Conservation (phyloP, 2,329 filamentous ascomycete species). For the Alternaria angustiovoidea region DNA sequence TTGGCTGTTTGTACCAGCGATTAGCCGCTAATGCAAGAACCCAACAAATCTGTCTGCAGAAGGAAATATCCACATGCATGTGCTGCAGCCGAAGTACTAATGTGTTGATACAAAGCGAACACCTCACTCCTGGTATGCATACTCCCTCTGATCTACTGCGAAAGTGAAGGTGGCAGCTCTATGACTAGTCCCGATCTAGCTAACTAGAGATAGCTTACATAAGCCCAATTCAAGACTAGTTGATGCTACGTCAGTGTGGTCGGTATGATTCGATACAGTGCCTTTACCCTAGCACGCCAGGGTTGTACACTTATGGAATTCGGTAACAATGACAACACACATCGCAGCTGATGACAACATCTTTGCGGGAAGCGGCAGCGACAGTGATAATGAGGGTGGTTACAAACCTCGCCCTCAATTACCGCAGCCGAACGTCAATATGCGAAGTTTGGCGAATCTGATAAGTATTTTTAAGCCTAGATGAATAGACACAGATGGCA, state of each 20-base stretch:
- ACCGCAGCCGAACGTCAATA: constrained; percentile 23
- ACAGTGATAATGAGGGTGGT: constrained; percentile 9
- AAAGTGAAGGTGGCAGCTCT: neutral
- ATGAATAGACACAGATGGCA: neutral
- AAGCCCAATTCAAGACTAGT: neutral
- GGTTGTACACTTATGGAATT: constrained; percentile 17
- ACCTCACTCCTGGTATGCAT: neutral
- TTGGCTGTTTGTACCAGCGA: neutral
- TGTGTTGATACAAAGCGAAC: neutral
- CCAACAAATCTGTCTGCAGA: neutral
- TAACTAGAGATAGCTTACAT: neutral
- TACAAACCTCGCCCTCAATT: constrained; percentile 40
- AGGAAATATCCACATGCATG: neutral
- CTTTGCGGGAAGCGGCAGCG: neutral
- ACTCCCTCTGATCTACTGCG: neutral
- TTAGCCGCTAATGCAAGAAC: neutral
- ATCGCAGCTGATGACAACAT: constrained; percentile 1
- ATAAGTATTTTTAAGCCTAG: constrained; percentile 33
- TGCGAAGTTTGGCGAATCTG: constrained; percentile 32
- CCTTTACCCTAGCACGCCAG: neutral
- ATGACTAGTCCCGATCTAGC: neutral
- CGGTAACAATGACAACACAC: neutral
- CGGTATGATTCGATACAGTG: neutral
- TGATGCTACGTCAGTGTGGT: neutral
- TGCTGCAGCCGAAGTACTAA: constrained; percentile 1